Conservation (phyloP, 2,329 filamentous ascomycete genomes). For the Pyrenochaeta sp. region DNA sequence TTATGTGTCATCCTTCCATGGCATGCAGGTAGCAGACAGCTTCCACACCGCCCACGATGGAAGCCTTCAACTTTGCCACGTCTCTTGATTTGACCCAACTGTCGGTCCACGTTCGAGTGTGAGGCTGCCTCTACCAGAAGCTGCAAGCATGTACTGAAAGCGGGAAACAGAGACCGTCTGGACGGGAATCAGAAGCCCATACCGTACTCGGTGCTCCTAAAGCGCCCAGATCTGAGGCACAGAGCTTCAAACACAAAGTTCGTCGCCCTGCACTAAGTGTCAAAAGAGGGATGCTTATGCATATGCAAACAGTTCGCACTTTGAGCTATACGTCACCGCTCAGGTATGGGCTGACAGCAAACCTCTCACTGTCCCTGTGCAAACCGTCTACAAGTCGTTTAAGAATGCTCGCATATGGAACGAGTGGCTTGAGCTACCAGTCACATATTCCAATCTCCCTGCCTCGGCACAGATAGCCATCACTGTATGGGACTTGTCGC, state of each 20-base stretch:
- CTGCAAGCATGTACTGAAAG: slow-evolving; percentile 26
- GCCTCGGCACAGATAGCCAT: slow-evolving; percentile 85
- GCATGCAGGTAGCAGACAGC: slow-evolving; percentile 30
- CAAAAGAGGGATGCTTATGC: slow-evolving; percentile 7
- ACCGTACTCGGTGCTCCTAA: slow-evolving; percentile 79
- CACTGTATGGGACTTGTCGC: slow-evolving; percentile 93
- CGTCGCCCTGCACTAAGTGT: slow-evolving; percentile 7
- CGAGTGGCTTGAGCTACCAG: slow-evolving; percentile 91
- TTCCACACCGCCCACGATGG: slow-evolving; percentile 66
- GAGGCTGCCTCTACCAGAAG: slow-evolving; percentile 34
- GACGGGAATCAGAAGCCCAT: slow-evolving; percentile 81
- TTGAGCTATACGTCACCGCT: slow-evolving; percentile 90
- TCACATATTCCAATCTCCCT: slow-evolving; percentile 83
- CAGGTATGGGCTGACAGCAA: slow-evolving; percentile 98
- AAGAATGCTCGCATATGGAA: slow-evolving; percentile 82
- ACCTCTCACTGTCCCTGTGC: slow-evolving; percentile 87
- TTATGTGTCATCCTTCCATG: slow-evolving; percentile 27
- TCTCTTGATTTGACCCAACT: slow-evolving; percentile 80
- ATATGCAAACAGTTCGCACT: slow-evolving; percentile 67
- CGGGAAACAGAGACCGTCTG: slow-evolving; percentile 68
- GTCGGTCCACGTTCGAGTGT: slow-evolving; percentile 72
- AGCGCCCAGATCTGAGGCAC: slow-evolving; percentile 81
- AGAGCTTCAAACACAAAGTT: slow-evolving; percentile 85
- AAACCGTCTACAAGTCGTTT: slow-evolving; percentile 93
- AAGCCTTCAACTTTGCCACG: slow-evolving; percentile 93